Evolutionary conservation across 2,329 filamentous ascomycete species (phyloP).

Genomic region (Cucurbitaria berberidis): DNA sequence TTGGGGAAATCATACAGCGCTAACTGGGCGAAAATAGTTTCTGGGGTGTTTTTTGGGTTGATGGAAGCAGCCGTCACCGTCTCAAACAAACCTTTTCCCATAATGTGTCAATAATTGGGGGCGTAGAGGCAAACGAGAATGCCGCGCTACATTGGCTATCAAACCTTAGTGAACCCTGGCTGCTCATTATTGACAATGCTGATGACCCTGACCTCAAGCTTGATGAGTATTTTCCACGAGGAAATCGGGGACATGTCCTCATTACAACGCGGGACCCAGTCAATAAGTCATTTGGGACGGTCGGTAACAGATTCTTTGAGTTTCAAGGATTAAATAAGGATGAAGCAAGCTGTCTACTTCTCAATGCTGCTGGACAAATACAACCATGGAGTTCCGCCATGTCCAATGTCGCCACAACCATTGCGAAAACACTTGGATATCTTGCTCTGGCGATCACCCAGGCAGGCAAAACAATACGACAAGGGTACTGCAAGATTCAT

Average conservation of each 20-base stretch:
- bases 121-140: no score
- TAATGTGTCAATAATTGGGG: no score
- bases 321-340: slow-evolving; percentile 26
- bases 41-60: slow-evolving; percentile 49
- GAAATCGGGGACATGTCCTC: slow-evolving; percentile 31
- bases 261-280: slow-evolving; percentile 38
- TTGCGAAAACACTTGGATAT: slow-evolving; percentile 32
- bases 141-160: slow-evolving; percentile 32
- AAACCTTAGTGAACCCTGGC: slow-evolving; percentile 25
- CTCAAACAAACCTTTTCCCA: no score
- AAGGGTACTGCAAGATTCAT: slow-evolving; percentile 28
- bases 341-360: slow-evolving; percentile 31
- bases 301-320: slow-evolving; percentile 29
- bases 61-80: slow-evolving; percentile 42
- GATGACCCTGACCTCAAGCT: slow-evolving; percentile 30
- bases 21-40: no score
- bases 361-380: no score
- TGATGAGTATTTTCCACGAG: slow-evolving; percentile 28
- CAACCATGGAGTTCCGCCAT: no score
- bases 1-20: no score
- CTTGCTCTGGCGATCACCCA: slow-evolving; percentile 36
- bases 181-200: slow-evolving; percentile 40
- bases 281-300: slow-evolving; percentile 18
- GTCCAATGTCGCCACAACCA: slow-evolving; percentile 12
- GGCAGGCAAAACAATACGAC: slow-evolving; percentile 33